Evolutionary conservation across 768 basidiomycete species (phyloP), one percentile per base, ranked within the genome.

Genomic region (Suillus fuscotomentosus): DNA sequence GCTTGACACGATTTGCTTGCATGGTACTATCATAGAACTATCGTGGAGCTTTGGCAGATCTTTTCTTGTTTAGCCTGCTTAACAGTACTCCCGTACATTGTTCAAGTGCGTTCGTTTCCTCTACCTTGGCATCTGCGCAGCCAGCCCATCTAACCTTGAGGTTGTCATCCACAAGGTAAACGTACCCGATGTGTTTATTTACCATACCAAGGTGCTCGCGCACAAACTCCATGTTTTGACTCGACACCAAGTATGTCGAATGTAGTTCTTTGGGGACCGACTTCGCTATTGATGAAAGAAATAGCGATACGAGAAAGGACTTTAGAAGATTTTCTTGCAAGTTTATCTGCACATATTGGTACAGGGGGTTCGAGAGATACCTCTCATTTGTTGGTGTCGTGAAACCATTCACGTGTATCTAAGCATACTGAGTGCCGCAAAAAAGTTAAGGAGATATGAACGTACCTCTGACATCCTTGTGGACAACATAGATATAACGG

Each of bases 271-370:
- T 69, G 0, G 95, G 92, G 0, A 95, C 81, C 3, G 81, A 78
- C 27, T 83, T 79, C 60, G 91, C 88, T 24, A 99, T 84, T 22
- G 87, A 86, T 10, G 84, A 84, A n/a, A 89, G 76, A 79, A 95
- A 97, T 62, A 98, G 78, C 60, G 89, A 88, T 60, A 98, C 91
- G 39, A 99, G 86, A 73, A 95, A 85, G 1, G 92, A 91, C 79
- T 97, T 97, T 67, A 99, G 85, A 6, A 91, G 79, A 77, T 99
- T 99, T 75, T 95, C 92, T 78, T 99, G 97, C 34, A 97, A 82
- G 76, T 99, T 99, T 74, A 98, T 88, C 82, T 92, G 91, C 57
- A 93, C 73, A 67, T 86, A 87, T 77, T 88, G 90, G 73, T 87
- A 94, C 22, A 83, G 75, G 2, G 89, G 85, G 66, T 92, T 77